Conservation (phyloP, 1,139 yeast species). For the Magnusiomyces clavatus region DNA sequence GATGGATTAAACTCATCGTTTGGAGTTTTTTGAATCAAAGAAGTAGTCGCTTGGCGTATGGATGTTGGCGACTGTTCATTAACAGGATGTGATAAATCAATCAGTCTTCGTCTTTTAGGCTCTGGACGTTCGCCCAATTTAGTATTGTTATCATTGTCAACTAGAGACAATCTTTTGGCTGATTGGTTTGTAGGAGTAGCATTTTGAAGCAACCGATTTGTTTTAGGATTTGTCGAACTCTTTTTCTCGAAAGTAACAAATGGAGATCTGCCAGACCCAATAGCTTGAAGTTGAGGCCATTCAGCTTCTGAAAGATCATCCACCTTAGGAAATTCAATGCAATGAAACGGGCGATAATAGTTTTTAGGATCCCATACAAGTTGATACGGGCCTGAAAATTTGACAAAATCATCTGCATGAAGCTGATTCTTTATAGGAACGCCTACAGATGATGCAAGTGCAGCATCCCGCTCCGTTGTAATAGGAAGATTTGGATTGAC, state of each 20-base stretch:
- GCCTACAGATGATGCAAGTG: background rate
- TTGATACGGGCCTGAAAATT: slow-evolving; percentile 68
- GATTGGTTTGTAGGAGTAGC: too few relatives aligned
- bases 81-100: too few relatives aligned
- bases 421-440: slow-evolving; percentile 14
- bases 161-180: too few relatives aligned
- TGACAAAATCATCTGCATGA: slow-evolving; percentile 73
- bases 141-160: too few relatives aligned
- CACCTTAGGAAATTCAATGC: slow-evolving; percentile 64
- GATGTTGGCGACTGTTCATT: too few relatives aligned
- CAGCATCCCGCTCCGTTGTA: background rate
- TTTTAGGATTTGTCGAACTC: too few relatives aligned
- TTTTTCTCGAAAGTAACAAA: slow-evolving; percentile 29
- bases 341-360: slow-evolving; percentile 70
- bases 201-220: too few relatives aligned
- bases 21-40: too few relatives aligned
- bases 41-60: too few relatives aligned
- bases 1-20: too few relatives aligned
- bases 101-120: too few relatives aligned
- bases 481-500: background rate
- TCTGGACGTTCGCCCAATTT: too few relatives aligned
- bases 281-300: slow-evolving; percentile 41
- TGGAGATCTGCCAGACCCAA: slow-evolving; percentile 52
- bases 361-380: slow-evolving; percentile 78
- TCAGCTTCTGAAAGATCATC: slow-evolving; percentile 42